Evolutionary conservation across 2,329 filamentous ascomycete species (phyloP).

Genomic region (Aureobasidium sp.): DNA sequence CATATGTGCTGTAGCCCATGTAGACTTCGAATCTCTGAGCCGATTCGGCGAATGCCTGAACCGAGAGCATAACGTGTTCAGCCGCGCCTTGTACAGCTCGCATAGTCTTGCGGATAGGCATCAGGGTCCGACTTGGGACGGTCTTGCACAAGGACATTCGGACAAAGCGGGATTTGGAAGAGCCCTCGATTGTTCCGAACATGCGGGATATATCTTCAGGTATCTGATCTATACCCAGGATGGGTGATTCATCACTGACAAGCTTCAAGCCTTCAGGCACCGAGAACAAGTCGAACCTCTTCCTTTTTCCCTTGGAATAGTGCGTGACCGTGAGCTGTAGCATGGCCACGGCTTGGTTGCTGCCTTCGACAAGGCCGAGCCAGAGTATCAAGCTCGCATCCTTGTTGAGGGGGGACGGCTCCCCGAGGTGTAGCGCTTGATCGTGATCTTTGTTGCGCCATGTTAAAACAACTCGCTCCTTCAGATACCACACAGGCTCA

Average conservation of each 20-base stretch:
- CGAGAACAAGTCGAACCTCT: constrained; percentile 2
- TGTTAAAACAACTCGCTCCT: constrained; percentile 1
- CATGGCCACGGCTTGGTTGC: neutral
- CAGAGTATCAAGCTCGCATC: neutral
- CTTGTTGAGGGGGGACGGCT: constrained; percentile 9
- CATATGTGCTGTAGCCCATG: constrained; percentile 10
- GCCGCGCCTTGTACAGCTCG: neutral
- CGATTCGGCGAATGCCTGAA: neutral
- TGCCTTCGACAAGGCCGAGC: neutral
- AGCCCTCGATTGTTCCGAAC: neutral
- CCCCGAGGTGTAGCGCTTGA: neutral
- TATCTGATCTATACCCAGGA: neutral
- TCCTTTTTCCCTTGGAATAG: neutral
- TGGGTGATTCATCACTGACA: neutral
- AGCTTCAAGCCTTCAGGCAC: neutral
- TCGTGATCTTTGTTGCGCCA: neutral
- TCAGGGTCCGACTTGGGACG: neutral
- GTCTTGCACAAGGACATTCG: neutral
- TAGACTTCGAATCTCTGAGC: neutral
- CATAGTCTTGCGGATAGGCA: neutral
- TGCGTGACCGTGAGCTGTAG: constrained; percentile 10
- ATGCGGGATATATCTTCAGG: neutral
- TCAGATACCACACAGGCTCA: constrained; percentile 1
- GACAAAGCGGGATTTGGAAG: neutral
- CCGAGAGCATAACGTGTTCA: neutral